Evolutionary conservation across 257 asterid species (phyloP), one percentile per base, ranked within the genome.

Genomic region (Rubia yunnanensis): DNA sequence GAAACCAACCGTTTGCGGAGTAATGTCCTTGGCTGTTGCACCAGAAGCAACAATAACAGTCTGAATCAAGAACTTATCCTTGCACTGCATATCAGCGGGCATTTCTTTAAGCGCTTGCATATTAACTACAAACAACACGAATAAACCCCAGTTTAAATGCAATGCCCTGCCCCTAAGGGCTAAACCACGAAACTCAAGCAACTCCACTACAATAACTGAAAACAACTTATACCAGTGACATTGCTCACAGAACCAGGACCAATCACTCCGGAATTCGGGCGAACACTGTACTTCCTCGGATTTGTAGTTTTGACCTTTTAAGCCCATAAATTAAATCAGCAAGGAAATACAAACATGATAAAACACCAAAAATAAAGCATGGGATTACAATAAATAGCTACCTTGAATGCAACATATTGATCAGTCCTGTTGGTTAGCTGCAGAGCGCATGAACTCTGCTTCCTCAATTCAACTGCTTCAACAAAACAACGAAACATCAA

Each of bases 101-200:
- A 85, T 75, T 77, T 88, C 98, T 79, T 78, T 88, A 53, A 65
- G 96, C 1, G 87, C 95, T 78, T 86, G 96, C 95, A 91, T 85
- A 38, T 85, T 85, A 73, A 88, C 96, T 88, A 73, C 75, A 69
- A 67, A 64, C 69, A 67, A 64, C 71, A 77, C 11, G 23, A 64
- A 64, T 38, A 59, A 39, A 22, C 54, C 9, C 5, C 18, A 65
- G 15, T 23, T 26, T 17, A 34, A 50, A 2, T 69, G 48, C 23
- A 41, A 24, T 23, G 44, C 64, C 27, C 28, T 34, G 44, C 64
- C 27, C 28, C 28, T 30, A 57, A 64, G 20, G 31, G 53, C 28
- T 32, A 54, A 22, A 13, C 15, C n/a, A n/a, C n/a, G 57, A 5
- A 32, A 20, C 39, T 53, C 22, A 39, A 48, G 14, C 35, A 55